phyloP scores from a whole-genome alignment of 306 rosid species.

The Dryas drummondii region DNA sequence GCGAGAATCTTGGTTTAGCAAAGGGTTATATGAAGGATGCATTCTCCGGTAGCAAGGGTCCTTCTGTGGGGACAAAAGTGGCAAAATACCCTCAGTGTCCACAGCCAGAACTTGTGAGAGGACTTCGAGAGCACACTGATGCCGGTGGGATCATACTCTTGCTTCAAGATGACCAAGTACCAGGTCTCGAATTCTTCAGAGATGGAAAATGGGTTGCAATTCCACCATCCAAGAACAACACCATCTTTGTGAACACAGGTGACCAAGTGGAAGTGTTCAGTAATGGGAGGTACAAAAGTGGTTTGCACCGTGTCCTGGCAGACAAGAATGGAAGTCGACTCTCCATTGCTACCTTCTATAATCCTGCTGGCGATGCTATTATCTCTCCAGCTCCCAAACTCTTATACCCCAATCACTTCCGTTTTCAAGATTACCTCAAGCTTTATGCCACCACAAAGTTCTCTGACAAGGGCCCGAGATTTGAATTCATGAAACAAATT shows the following conservation, averaged over 20 bases:
- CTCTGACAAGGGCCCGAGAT: conserved; percentile 62
- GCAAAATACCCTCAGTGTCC: conserved; percentile 79
- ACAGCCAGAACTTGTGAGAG: conserved; percentile 63
- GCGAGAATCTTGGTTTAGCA: conserved; percentile 73
- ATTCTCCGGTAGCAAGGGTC: conserved; percentile 57
- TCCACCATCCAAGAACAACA: conserved; percentile 78
- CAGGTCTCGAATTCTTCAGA: conserved; percentile 71
- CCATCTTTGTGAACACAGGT: conserved; percentile 85
- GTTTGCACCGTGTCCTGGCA: conserved; percentile 70
- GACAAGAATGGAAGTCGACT: conserved; percentile 68
- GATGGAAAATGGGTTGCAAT: conserved; percentile 79
- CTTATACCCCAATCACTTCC: conserved; percentile 51
- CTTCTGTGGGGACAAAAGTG: conserved; percentile 82
- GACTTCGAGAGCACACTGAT: conserved; percentile 88
- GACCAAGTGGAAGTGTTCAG: conserved; percentile 76
- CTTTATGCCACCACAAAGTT: conserved; percentile 76
- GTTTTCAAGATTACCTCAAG: conserved; percentile 68
- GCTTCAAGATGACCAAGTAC: conserved; percentile 85
- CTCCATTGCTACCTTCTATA: conserved; percentile 82
- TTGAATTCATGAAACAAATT: conserved; percentile 59
- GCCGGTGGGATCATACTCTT: conserved; percentile 92
- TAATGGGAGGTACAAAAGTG: conserved; percentile 63
- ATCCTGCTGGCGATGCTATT: conserved; percentile 63
- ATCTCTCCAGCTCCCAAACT: conserved; percentile 66
- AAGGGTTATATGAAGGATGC: conserved; percentile 48